Percentiles rank a stretch among this genome's conserved stretches.
Conservation (phyloP, 176 grass and related monocot genomes). For the Poa annua region DNA sequence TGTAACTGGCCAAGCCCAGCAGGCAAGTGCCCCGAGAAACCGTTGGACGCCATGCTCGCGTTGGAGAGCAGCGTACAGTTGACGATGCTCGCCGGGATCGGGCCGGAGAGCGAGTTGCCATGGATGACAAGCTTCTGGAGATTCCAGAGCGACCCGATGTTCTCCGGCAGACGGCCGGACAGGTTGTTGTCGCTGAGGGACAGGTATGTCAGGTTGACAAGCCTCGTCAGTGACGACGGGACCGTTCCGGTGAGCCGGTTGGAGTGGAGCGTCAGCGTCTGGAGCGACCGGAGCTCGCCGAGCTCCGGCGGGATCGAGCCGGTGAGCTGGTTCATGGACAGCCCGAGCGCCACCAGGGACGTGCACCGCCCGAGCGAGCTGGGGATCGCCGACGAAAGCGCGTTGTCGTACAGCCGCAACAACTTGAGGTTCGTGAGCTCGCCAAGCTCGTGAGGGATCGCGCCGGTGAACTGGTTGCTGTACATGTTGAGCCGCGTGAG, state of each 20-base stretch:
- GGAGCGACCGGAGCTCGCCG: conserved; percentile 63
- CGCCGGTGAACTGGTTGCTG: conserved; percentile 66
- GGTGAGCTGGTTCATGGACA: conserved; percentile 62
- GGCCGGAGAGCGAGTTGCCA: conserved; percentile 49
- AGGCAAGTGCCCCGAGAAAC: conserved; percentile 59
- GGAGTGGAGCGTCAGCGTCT: conserved; percentile 44
- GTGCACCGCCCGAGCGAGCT: conserved; percentile 50
- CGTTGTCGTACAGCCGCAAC: conserved; percentile 56
- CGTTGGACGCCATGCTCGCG: conserved; percentile 58
- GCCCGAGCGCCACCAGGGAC: conserved; percentile 40
- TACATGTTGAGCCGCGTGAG: conserved; percentile 57
- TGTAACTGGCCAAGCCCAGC: conserved; percentile 56
- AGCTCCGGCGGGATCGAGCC: conserved; percentile 72
- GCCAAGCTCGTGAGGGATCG: conserved; percentile 70
- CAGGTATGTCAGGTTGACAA: conserved; percentile 68
- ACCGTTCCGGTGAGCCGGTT: conserved; percentile 62
- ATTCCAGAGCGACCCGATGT: conserved; percentile 55
- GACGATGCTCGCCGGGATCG: conserved; percentile 69
- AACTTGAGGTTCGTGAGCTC: conserved; percentile 48
- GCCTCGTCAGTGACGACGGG: conserved; percentile 58
- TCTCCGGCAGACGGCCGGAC: conserved; percentile 62
- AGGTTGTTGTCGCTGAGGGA: conserved; percentile 56
- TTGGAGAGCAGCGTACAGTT: conserved; percentile 71
- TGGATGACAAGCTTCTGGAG: conserved; percentile 47
- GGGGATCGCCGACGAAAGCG: conserved; percentile 68